These are phyloP conservation scores for Sarocladium brachiariae DNA, from an alignment of 2,329 filamentous ascomycete genomes.

Conservation along the genomic window DNA sequence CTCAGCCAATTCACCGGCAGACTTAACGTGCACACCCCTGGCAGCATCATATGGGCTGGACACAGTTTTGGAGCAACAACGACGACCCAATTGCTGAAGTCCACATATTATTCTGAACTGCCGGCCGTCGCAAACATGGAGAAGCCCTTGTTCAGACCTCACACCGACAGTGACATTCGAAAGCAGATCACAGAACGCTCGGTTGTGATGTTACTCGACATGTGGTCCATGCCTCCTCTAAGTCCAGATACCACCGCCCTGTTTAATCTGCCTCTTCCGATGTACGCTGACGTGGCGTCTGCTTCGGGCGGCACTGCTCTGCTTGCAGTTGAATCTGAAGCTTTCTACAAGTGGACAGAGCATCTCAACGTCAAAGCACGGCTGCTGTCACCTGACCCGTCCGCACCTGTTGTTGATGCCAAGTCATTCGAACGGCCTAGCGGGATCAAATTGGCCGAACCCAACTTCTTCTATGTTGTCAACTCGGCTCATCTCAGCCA, in stretches of 20 bases:
- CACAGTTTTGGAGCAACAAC: conserved; percentile 79
- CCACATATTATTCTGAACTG: conserved; percentile 58
- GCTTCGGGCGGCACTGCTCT: conserved; percentile 51
- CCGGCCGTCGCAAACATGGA: conserved; percentile 40
- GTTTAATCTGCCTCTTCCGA: conserved; percentile 66
- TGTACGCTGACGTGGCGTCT: conserved; percentile 46
- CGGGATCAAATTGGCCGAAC: conserved; percentile 38
- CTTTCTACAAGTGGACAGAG: conserved; percentile 71
- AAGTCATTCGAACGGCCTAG: conserved; percentile 34
- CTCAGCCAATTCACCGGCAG: conserved; percentile 53
- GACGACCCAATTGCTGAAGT: conserved; percentile 70
- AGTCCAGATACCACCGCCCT: conserved; percentile 56
- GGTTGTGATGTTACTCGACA: conserved; percentile 65
- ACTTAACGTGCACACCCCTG: conserved; percentile 63
- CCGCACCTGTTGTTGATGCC: conserved; percentile 32
- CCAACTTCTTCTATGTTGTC: conserved; percentile 68
- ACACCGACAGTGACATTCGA: conserved; percentile 46
- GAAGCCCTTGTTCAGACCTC: conserved; percentile 55
- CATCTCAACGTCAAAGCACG: conserved; percentile 65
- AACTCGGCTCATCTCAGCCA: conserved; percentile 75
- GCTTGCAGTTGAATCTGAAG: conserved; percentile 66
- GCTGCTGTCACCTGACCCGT: conserved; percentile 52
- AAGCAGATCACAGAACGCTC: conserved; percentile 62
- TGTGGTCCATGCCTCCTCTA: conserved; percentile 71
- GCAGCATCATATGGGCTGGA: conserved; percentile 67